Evolutionary conservation across 768 basidiomycete genomes (phyloP).

Genomic region (Galerina marginata): DNA sequence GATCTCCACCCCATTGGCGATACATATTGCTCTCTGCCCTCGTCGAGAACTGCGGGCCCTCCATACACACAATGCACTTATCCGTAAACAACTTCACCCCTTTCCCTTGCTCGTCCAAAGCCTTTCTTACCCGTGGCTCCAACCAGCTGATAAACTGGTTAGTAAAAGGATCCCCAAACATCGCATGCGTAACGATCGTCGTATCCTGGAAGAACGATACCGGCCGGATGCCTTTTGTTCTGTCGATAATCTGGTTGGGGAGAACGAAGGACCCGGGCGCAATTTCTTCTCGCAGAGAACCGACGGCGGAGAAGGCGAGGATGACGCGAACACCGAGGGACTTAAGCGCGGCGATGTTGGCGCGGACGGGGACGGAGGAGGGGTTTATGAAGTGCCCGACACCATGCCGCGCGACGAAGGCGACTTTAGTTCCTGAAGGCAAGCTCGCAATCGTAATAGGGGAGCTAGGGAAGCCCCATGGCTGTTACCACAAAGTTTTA

Average conservation of each 20-base stretch:
- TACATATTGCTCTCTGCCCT: conserved; percentile 96
- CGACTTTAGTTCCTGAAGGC: conserved; percentile 78
- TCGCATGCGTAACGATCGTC: conserved; percentile 86
- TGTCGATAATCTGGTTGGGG: conserved; percentile 93
- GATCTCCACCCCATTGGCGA: conserved; percentile 87
- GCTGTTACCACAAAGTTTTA: conserved; percentile 49
- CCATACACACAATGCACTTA: conserved; percentile 94
- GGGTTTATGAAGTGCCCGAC: conserved; percentile 79
- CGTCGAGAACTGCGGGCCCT: conserved; percentile 98
- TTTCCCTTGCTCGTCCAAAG: conserved; percentile 61
- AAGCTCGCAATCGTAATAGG: conserved; percentile 93
- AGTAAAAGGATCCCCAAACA: conserved; percentile 94
- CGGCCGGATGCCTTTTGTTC: conserved; percentile 93
- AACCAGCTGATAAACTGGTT: conserved; percentile 67
- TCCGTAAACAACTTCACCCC: conserved; percentile 76
- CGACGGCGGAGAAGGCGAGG: conserved; percentile 95
- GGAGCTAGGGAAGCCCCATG: conserved; percentile 91
- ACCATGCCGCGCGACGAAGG: conserved; percentile 94
- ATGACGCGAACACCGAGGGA: conserved; percentile 87
- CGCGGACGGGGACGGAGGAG: conserved; percentile 80
- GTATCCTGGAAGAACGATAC: conserved; percentile 87
- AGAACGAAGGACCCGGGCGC: conserved; percentile 87
- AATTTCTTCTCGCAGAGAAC: conserved; percentile 93
- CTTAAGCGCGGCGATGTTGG: conserved; percentile 96
- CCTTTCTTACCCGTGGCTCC: conserved; percentile 64